phyloP scores from a whole-genome alignment of 345 rosid species.

The Crucihimalaya himalaica region DNA sequence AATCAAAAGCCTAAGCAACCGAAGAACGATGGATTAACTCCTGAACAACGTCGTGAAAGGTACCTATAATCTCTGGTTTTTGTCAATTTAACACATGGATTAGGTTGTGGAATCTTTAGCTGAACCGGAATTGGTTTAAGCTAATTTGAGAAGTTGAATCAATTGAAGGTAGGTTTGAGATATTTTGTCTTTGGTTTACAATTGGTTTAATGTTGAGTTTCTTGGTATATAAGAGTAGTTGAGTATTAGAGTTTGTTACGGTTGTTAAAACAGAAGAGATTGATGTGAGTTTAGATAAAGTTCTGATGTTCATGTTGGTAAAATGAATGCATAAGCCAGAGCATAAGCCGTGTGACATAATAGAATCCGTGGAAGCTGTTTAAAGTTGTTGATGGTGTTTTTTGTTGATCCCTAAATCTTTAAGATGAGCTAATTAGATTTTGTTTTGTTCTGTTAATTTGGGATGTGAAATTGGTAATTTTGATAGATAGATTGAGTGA shows the following conservation, averaged over 20 bases:
- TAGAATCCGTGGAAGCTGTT: neutral
- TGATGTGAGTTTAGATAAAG: too few species aligned
- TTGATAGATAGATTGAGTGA: neutral
- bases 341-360: neutral
- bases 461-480: neutral
- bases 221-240: neutral
- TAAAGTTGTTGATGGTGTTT: neutral
- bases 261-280: too few species aligned
- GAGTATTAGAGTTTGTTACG: neutral
- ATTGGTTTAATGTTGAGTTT: neutral
- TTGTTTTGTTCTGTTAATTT: neutral
- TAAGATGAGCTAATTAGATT: neutral
- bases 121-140: neutral
- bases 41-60: conserved; percentile 87
- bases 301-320: too few species aligned
- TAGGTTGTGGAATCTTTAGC: neutral
- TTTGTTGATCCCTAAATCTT: neutral
- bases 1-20: conserved; percentile 41
- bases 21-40: conserved; percentile 69
- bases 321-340: neutral
- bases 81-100: neutral
- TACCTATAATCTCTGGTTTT: conserved; percentile 10
- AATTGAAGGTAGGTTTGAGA: neutral
- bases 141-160: neutral
- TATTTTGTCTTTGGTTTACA: neutral